Base-by-base conservation (phyloP, 2,329 filamentous ascomycete genomes). In the Penicillium sp. region DNA sequence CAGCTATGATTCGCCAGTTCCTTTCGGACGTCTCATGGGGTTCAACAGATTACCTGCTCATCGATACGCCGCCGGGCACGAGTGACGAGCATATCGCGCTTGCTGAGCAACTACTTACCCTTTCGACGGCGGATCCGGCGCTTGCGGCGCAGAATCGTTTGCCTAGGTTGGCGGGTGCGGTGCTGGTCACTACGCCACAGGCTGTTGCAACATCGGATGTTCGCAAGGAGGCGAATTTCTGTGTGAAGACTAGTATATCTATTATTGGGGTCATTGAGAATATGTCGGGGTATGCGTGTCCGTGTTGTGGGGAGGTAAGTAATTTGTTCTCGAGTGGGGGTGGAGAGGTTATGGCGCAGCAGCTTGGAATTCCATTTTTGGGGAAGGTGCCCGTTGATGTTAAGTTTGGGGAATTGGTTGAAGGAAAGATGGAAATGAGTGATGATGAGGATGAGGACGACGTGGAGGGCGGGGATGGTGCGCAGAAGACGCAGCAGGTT, bases 1-100 rank as follows among this genome's bases (percentile, higher is more conserved):
- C 94, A 4, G 94, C 94, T 49, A 99, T 99, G 94, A 91, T 99
- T 55, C 86, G 92, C 40, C 94, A 99, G 73, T 99, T 99, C 70
- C 80, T 99, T 26, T 89, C 89, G 1, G 92, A 97, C 69, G 92
- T 97, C 4, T 81, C 90, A 27, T 97, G 94, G 94, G 83, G 80
- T 0, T 83, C 87, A 23, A 85, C 90, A n/a, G 93, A 97, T 72
- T 97, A 90, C 69, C 81, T 99, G 0, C 83, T 99, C 56, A 90
- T 99, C 68, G 94, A 99, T 74, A 99, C 94, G 3, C 94, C 94
- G 12, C 94, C 94, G 0, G 94, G 94, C 2, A 99, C 94, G 2
- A 94, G 89, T 57, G 94, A 99, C 75, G 94, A 99, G 75, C 94
- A 97, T 72, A 97, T 99, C 47, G 94, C 92, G 1, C 85, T 97